These are phyloP conservation scores for Crithidia acanthocephali DNA, from an alignment of 208 protist genomes.

Conservation along the genomic window DNA sequence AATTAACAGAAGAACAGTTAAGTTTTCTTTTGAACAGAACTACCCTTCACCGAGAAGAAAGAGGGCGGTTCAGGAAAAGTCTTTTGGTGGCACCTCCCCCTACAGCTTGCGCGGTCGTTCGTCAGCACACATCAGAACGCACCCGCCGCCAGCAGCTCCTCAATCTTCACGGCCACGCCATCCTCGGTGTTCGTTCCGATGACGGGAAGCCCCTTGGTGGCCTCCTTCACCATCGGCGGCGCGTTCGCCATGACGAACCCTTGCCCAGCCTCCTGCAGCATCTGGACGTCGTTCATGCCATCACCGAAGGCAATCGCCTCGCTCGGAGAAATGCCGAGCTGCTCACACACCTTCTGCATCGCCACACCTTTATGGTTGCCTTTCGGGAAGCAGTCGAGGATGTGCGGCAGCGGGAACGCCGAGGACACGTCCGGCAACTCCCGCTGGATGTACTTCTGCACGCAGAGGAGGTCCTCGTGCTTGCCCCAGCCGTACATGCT, in stretches of 20 bases:
- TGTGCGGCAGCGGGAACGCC: conserved; percentile 39
- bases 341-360: conserved; percentile 42
- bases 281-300: conserved; percentile 70
- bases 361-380: conserved; percentile 60
- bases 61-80: not conserved
- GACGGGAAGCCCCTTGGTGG: conserved; percentile 44
- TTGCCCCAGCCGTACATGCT: conserved; percentile 47
- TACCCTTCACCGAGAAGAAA: too few relatives aligned
- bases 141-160: conserved; percentile 43
- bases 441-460: conserved; percentile 41
- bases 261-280: conserved; percentile 53
- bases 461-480: conserved; percentile 27
- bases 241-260: conserved; percentile 74
- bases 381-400: conserved; percentile 44
- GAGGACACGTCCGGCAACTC: conserved; percentile 25
- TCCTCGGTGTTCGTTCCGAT: conserved; percentile 60
- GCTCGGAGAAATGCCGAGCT: conserved; percentile 31
- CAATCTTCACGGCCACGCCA: conserved; percentile 56
- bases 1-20: too few relatives aligned
- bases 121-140: too few relatives aligned
- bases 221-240: conserved; percentile 39
- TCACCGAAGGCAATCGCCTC: conserved; percentile 75
- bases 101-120: too few relatives aligned
- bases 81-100: too few relatives aligned
- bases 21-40: too few relatives aligned